Percentiles rank a stretch among this genome's conserved stretches.
phyloP scores from a whole-genome alignment of 352 stramenopile species.

The Phytophthora colocasiae region DNA sequence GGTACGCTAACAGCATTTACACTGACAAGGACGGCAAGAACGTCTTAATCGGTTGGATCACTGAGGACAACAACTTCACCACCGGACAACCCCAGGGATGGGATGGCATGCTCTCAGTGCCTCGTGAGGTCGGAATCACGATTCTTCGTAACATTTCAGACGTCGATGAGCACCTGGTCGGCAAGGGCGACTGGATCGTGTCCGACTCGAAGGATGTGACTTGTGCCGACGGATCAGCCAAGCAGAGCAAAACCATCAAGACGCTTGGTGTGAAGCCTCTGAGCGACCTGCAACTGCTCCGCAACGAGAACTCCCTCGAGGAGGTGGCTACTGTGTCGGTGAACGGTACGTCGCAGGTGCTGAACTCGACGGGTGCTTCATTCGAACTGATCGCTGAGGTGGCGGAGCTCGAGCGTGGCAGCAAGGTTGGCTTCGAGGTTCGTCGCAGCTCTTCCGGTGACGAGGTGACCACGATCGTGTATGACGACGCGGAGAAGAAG shows the following conservation, averaged over 20 bases:
- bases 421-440: constrained; percentile 66
- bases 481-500: constrained; percentile 68
- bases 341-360: constrained; percentile 34
- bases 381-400: constrained; percentile 69
- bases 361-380: constrained; percentile 54
- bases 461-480: constrained; percentile 67
- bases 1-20: constrained; percentile 78
- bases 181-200: constrained; percentile 69
- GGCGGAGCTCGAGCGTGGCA: constrained; percentile 46
- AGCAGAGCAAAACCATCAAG: constrained; percentile 71
- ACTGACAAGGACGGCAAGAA: constrained; percentile 65
- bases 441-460: constrained; percentile 51
- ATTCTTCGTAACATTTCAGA: constrained; percentile 66
- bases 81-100: constrained; percentile 65
- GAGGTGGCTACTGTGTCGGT: constrained; percentile 36
- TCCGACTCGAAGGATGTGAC: constrained; percentile 42
- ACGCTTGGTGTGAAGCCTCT: constrained; percentile 60
- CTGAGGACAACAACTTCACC: constrained; percentile 59
- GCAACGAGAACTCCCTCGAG: constrained; percentile 48
- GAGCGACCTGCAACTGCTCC: constrained; percentile 54
- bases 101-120: constrained; percentile 71
- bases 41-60: constrained; percentile 71
- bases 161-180: constrained; percentile 48
- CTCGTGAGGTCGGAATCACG: constrained; percentile 56
- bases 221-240: constrained; percentile 27